These are phyloP conservation scores for Periconia digitata DNA, from an alignment of 2,329 filamentous ascomycete species.

Conservation along the genomic window DNA sequence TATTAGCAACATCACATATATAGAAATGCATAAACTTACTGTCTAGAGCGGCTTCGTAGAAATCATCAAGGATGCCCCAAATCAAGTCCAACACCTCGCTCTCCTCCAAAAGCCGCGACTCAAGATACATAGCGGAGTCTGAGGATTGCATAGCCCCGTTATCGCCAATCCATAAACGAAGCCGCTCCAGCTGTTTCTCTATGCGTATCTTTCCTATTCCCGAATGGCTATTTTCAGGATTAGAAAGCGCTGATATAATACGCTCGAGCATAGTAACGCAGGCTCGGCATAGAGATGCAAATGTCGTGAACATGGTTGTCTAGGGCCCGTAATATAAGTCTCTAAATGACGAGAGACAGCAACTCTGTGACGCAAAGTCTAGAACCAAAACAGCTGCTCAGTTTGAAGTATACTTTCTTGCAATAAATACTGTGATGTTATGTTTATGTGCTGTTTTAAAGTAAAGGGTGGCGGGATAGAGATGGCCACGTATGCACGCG, in stretches of 20 bases:
- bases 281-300: slow-evolving; percentile 9
- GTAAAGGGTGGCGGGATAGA: no score
- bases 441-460: no score
- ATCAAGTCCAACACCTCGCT: slow-evolving; percentile 13
- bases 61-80: slow-evolving; percentile 11
- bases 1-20: no score
- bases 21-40: slow-evolving; percentile 1
- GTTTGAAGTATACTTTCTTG: no score
- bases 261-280: slow-evolving; percentile 6
- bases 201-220: slow-evolving; percentile 3
- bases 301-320: no score
- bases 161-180: slow-evolving; percentile 20
- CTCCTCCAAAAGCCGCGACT: slow-evolving; percentile 18
- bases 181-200: slow-evolving; percentile 15
- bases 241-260: slow-evolving; percentile 9
- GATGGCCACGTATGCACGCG: no score
- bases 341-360: no score
- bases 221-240: not conserved
- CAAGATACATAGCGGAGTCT: slow-evolving; percentile 14
- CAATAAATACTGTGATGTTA: no score
- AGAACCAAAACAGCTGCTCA: no score
- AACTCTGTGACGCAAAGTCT: no score
- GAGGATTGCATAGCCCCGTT: slow-evolving; percentile 18
- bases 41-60: slow-evolving; percentile 11
- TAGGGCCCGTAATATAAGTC: no score